Conservation (phyloP, 2,329 filamentous ascomycete genomes). For the Paraconiothyrium brasiliense region DNA sequence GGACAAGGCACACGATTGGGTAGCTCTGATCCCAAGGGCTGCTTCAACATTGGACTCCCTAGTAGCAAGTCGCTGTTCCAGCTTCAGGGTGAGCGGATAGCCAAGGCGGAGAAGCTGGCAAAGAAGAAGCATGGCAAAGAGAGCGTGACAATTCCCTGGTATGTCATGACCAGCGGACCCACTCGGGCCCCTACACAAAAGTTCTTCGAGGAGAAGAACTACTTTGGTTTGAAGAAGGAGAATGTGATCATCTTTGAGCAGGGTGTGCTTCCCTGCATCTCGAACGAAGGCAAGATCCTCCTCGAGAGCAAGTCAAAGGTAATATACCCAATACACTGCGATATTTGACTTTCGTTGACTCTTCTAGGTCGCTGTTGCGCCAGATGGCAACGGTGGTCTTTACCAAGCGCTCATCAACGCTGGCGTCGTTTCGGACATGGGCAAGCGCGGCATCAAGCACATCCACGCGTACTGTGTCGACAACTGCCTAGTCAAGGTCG, state of each 20-base stretch:
- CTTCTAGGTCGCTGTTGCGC: conserved; percentile 82
- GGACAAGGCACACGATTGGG: conserved; percentile 95
- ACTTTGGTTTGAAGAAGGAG: conserved; percentile 86
- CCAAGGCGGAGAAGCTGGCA: conserved; percentile 83
- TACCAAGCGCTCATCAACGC: conserved; percentile 89
- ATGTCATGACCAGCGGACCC: conserved; percentile 98
- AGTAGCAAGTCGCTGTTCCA: conserved; percentile 96
- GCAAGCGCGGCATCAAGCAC: conserved; percentile 87
- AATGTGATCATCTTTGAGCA: conserved; percentile 97
- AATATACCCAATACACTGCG: conserved; percentile 22
- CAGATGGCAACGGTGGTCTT: conserved; percentile 95
- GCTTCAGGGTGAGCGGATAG: conserved; percentile 94
- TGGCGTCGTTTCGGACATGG: conserved; percentile 86
- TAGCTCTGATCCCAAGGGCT: conserved; percentile 95
- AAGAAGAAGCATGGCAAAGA: conserved; percentile 70
- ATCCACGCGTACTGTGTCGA: conserved; percentile 98
- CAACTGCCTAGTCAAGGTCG: conserved; percentile 99
- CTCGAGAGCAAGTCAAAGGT: conserved; percentile 88
- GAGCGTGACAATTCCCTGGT: conserved; percentile 83
- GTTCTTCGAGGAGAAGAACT: conserved; percentile 89
- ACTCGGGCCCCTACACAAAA: conserved; percentile 90
- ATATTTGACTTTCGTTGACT: conserved; percentile 21
- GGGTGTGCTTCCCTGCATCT: conserved; percentile 94
- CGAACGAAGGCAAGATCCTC: conserved; percentile 96
- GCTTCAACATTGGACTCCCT: conserved; percentile 94